Base-by-base conservation (phyloP, 1,284 basidiomycete species). In the Ceratobasidium papillatum region DNA sequence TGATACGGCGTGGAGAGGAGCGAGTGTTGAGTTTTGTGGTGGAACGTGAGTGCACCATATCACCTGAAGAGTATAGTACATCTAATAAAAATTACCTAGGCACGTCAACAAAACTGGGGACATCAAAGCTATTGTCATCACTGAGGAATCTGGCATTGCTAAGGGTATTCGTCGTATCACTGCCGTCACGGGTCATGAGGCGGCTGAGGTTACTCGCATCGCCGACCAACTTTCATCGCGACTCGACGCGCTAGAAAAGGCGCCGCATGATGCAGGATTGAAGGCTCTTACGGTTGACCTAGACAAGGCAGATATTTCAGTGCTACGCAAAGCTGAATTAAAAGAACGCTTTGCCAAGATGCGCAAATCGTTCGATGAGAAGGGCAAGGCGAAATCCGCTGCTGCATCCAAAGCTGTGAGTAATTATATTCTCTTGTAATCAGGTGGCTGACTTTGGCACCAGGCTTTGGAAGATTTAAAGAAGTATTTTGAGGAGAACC, bases 1-100 rank as follows among this genome's bases (percentile, higher is more conserved):
- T 79, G 96, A 97, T 83, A 88, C 91, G 5, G 94, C 93, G 83
- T 99, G 97, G 97, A 85, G 92, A 58, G 84, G 84, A 32, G 98
- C 96, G 8, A 96, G 94, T 82, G 89, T 98, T 78, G 98, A 99
- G 83, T 98, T 99, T 81, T 99, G 97, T 82, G 97, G 97, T 83
- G 97, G 97, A 82, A 99, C 98, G 92, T 94, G 79, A 83, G 93
- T 88, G 19, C 14, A 65, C 19, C 54, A 63, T 56, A 12, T 74
- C 69, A 36, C 75, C 12, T 43, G 17, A n/a, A 51, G 2, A 34
- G 22, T 9, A 2, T 38, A 22, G 41, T 30, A 32, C 45, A 12
- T 49, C 76, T 71, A 30, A 45, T 27, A 17, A 11, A 27, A 56
- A 52, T 2, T 59, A 8, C 47, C 1, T 76, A 95, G 92, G 0